These are phyloP conservation scores for Raffaelea ambrosiae DNA, from an alignment of 2,329 filamentous ascomycete genomes.

Conservation along the genomic window DNA sequence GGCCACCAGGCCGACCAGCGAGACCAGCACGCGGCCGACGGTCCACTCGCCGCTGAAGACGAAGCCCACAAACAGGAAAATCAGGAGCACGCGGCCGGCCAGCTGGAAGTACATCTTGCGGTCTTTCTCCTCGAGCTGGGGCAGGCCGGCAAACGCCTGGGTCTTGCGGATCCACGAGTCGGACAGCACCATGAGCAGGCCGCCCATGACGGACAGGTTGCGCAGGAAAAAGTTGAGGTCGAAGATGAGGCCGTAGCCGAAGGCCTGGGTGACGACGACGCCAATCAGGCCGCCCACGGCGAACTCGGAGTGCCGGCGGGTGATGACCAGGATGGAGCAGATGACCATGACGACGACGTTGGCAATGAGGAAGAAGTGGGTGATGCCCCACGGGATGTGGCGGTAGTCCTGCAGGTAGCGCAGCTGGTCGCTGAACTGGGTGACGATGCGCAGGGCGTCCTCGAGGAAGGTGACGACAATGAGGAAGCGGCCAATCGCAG, in stretches of 20 bases:
- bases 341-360: slow-evolving; percentile 84
- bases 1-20: slow-evolving; percentile 74
- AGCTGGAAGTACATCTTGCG: slow-evolving; percentile 99
- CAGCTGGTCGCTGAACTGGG: slow-evolving; percentile 95
- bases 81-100: slow-evolving; percentile 86
- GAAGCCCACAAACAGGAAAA: slow-evolving; percentile 96
- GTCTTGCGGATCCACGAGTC: slow-evolving; percentile 98
- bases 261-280: slow-evolving; percentile 85
- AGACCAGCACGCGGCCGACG: slow-evolving; percentile 78
- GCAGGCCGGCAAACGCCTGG: slow-evolving; percentile 91
- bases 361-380: slow-evolving; percentile 82
- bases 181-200: slow-evolving; percentile 93
- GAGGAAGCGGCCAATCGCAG: slow-evolving; percentile 90
- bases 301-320: slow-evolving; percentile 86
- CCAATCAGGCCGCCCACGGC: slow-evolving; percentile 83
- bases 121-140: slow-evolving; percentile 95
- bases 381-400: slow-evolving; percentile 78
- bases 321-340: slow-evolving; percentile 81
- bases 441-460: slow-evolving; percentile 90
- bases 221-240: slow-evolving; percentile 99
- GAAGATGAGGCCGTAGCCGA: slow-evolving; percentile 96
- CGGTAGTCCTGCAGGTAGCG: slow-evolving; percentile 88
- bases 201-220: slow-evolving; percentile 95
- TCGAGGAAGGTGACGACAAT: slow-evolving; percentile 98
- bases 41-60: slow-evolving; percentile 93